Percentiles rank a stretch among this genome's conserved stretches.
Evolutionary conservation across 495 filamentous ascomycete species (phyloP).

Genomic region (Cercophora sp.): DNA sequence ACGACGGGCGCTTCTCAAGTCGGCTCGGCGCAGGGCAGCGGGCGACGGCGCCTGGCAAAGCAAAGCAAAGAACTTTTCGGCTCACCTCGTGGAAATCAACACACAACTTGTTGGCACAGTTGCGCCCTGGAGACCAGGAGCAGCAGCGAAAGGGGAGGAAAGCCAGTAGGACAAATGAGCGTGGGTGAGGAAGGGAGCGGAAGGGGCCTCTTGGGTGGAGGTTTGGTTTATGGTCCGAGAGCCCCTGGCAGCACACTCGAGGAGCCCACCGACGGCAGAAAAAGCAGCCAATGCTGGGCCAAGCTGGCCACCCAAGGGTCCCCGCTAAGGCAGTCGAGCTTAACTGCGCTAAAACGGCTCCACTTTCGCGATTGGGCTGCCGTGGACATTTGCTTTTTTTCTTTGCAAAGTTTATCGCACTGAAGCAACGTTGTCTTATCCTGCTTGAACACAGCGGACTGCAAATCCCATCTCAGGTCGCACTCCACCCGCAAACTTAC

Average conservation of each 20-base stretch:
- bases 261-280: conserved; percentile 19
- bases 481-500: too few species aligned
- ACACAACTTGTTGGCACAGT: conserved; percentile 31
- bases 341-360: conserved; percentile 24
- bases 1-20: conserved; percentile 1
- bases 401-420: too few species aligned
- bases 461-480: too few species aligned
- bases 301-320: conserved; percentile 18
- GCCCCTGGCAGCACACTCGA: conserved; percentile 19
- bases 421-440: too few species aligned
- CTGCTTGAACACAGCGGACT: too few species aligned
- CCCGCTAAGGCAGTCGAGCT: conserved; percentile 20
- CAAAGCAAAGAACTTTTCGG: conserved; percentile 1
- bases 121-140: conserved; percentile 39
- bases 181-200: conserved; percentile 28
- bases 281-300: conserved; percentile 20
- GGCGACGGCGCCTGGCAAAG: neutral
- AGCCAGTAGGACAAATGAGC: conserved; percentile 34
- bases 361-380: conserved; percentile 31
- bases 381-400: conserved; percentile 17
- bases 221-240: conserved; percentile 29
- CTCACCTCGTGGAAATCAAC: conserved; percentile 23
- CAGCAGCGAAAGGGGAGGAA: conserved; percentile 26
- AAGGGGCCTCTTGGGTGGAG: conserved; percentile 34
- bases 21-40: neutral